Conservation (phyloP, 2,329 filamentous ascomycete species). For the Thelonectria rubi region DNA sequence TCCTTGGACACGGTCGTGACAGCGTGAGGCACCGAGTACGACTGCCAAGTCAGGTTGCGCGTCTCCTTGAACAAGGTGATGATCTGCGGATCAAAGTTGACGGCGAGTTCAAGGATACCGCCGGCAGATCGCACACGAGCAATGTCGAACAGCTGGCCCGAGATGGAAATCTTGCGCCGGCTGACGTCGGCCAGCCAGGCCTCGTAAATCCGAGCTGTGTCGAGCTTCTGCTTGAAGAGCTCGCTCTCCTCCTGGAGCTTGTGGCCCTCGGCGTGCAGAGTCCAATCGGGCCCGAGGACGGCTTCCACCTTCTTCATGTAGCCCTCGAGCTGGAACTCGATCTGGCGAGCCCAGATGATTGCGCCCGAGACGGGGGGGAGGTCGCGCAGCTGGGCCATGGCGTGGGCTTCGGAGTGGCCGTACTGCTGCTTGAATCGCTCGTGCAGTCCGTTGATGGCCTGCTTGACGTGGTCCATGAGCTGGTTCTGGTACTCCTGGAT, state of each 20-base stretch:
- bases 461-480: conserved; percentile 97
- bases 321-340: conserved; percentile 91
- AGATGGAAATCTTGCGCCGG: conserved; percentile 87
- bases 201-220: conserved; percentile 92
- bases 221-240: conserved; percentile 94
- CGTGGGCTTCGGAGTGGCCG: conserved; percentile 95
- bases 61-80: conserved; percentile 99
- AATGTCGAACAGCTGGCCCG: conserved; percentile 91
- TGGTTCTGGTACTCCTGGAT: conserved; percentile 98
- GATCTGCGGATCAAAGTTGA: conserved; percentile 97
- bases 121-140: conserved; percentile 88
- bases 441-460: conserved; percentile 91
- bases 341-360: conserved; percentile 97
- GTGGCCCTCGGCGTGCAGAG: conserved; percentile 91
- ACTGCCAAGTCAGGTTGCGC: conserved; percentile 93
- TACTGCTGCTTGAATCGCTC: conserved; percentile 99
- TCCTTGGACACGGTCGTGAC: conserved; percentile 98
- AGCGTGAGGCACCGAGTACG: conserved; percentile 91
- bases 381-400: conserved; percentile 97
- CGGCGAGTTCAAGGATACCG: conserved; percentile 84
- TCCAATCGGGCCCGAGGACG: conserved; percentile 94
- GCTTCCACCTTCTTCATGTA: conserved; percentile 99
- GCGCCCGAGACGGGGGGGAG: conserved; percentile 94
- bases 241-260: conserved; percentile 92
- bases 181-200: conserved; percentile 94